These are phyloP conservation scores for Aspergillus tanneri DNA, from an alignment of 2,329 filamentous ascomycete genomes.

Conservation along the genomic window DNA sequence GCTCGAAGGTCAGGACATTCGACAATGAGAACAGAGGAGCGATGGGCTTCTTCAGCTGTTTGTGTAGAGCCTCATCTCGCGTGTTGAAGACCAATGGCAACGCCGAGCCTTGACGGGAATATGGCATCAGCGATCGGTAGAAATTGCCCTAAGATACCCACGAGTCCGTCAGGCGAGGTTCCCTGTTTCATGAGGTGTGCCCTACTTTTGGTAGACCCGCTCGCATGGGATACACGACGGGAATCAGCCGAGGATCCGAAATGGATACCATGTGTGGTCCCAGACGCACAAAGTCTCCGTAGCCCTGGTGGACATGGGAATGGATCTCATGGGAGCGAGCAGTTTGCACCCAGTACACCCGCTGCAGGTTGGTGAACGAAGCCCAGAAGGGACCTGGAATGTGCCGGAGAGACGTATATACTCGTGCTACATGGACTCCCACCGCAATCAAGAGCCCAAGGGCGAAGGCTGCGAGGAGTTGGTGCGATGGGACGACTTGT, in stretches of 20 bases:
- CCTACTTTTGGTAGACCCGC: not conserved
- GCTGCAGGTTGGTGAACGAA: conserved; percentile 1
- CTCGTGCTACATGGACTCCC: too few species aligned
- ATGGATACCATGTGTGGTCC: conserved; percentile 30
- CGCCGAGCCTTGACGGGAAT: conserved; percentile 5
- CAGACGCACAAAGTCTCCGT: conserved; percentile 28
- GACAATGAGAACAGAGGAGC: conserved; percentile 18
- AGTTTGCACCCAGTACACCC: conserved; percentile 3
- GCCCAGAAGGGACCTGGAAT: conserved; percentile 11
- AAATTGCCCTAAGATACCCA: conserved; percentile 19
- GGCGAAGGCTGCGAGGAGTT: too few species aligned
- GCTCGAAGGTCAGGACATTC: conserved; percentile 11
- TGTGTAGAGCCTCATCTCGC: conserved; percentile 31
- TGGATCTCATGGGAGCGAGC: conserved; percentile 3
- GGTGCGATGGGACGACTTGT: too few species aligned
- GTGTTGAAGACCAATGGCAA: conserved; percentile 32
- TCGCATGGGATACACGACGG: conserved; percentile 25
- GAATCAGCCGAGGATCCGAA: conserved; percentile 5
- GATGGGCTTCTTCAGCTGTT: conserved; percentile 17
- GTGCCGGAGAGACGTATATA: too few species aligned
- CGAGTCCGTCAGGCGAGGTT: too few species aligned
- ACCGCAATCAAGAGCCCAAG: too few species aligned
- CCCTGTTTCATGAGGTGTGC: too few species aligned
- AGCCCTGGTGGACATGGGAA: conserved; percentile 5
- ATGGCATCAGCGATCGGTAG: conserved; percentile 20